A percentile compares a stretch with the other conserved stretches of the same genome.
Evolutionary conservation across 441 rosid genomes (phyloP).

Genomic region (Rhodomyrtus psidioides): DNA sequence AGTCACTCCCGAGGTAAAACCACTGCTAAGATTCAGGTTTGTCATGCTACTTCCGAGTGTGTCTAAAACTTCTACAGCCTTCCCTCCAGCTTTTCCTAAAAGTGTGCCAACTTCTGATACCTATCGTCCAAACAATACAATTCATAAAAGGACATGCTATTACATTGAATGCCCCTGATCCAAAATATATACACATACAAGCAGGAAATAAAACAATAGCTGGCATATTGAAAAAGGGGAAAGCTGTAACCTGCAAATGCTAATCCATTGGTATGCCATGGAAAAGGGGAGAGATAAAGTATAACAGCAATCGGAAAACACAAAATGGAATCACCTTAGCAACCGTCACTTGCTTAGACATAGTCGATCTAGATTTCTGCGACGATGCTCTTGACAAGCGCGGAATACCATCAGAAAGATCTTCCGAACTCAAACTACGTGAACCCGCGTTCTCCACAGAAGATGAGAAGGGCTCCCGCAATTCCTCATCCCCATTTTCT

Average conservation of each 20-base stretch:
- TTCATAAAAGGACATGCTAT: not conserved
- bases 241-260: not conserved
- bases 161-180: not conserved
- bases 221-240: not conserved
- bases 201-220: not conserved
- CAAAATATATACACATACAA: not conserved
- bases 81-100: slow-evolving; percentile 49
- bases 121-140: slow-evolving; percentile 23
- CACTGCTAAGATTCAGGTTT: slow-evolving; percentile 53
- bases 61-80: slow-evolving; percentile 91
- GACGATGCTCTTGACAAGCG: slow-evolving; percentile 57
- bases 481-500: slow-evolving; percentile 37
- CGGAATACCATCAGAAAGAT: slow-evolving; percentile 69
- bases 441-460: slow-evolving; percentile 32
- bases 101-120: slow-evolving; percentile 88
- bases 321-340: slow-evolving; percentile 49
- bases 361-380: slow-evolving; percentile 66
- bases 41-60: slow-evolving; percentile 98
- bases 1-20: slow-evolving; percentile 72
- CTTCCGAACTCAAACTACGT: slow-evolving; percentile 34
- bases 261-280: not conserved
- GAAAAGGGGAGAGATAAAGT: not conserved
- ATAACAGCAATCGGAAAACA: not conserved
- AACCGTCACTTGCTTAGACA: slow-evolving; percentile 76
- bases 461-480: slow-evolving; percentile 43